These are phyloP conservation scores for Epichloe aotearoae DNA, from an alignment of 2,329 filamentous ascomycete species.

Conservation along the genomic window DNA sequence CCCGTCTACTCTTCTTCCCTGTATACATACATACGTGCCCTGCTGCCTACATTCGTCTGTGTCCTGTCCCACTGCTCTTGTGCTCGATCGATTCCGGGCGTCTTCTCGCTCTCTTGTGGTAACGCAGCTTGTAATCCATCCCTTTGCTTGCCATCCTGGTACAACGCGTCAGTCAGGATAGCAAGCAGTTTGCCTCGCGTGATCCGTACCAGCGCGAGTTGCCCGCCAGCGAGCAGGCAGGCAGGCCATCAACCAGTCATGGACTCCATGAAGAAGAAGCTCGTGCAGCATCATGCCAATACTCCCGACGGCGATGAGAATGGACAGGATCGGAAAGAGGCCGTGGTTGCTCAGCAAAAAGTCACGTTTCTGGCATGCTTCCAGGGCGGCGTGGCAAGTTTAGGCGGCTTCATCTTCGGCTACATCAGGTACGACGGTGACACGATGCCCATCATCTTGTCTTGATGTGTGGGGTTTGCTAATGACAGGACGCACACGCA, in stretches of 20 bases:
- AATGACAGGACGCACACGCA: background rate
- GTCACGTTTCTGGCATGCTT: slow-evolving; percentile 30
- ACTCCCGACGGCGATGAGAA: background rate
- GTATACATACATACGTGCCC: background rate
- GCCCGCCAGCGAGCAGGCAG: background rate
- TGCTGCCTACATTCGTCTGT: background rate
- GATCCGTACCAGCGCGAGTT: background rate
- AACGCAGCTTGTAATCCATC: background rate
- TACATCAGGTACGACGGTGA: slow-evolving; percentile 32
- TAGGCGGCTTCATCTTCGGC: slow-evolving; percentile 45
- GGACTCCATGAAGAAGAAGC: background rate
- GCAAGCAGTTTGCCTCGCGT: background rate
- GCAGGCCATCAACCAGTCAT: background rate
- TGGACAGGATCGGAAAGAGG: background rate
- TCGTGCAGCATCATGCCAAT: background rate
- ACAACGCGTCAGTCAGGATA: background rate
- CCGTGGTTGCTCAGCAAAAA: slow-evolving; percentile 10
- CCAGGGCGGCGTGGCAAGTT: slow-evolving; percentile 37
- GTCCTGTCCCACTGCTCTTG: too few relatives aligned
- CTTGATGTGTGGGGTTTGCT: background rate
- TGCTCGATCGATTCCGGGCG: too few relatives aligned
- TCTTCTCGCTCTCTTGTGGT: too few relatives aligned
- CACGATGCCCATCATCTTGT: too few relatives aligned
- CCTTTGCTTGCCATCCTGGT: background rate
- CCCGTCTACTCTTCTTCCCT: background rate